Base-by-base conservation (phyloP, 306 rosid species). In the Boehmeria nivea region DNA sequence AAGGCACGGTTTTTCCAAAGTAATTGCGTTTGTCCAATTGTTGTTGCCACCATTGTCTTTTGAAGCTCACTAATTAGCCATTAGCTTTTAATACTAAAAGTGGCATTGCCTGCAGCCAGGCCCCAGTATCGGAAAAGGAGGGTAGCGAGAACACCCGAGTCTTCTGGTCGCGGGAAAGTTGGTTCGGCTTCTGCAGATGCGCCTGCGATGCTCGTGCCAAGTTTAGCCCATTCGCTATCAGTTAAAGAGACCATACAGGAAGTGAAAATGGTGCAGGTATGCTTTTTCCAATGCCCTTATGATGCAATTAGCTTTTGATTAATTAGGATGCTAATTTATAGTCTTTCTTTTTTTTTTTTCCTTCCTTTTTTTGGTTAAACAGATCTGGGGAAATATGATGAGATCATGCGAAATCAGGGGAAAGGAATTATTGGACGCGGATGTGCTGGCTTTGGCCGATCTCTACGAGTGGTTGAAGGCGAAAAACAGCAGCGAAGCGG, bases 241-340 rank as follows among this genome's bases (percentile, higher is more conserved):
- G 88, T 88, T 51, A 74, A 73, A 69, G 90, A 73, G 54, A 62
- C 87, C 66, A 88, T 88, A 69, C 94, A 84, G 51, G 90, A 88
- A 76, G 94, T 84, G 21, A 88, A 84, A 80, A 69, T 88, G 83
- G 94, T 88, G 26, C 96, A 88, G 87, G 94, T 84, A 67, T 36
- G 70, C 22, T 21, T 6, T 51, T 36, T 43, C 46, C 34, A 9
- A 3, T 39, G 42, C 33, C 28, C 37, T 8, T 6, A 7, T 0
- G 17, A 50, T 16, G 8, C 50, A 1, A 18, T 17, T 18, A 44
- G 48, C 27, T 3, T 14, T 21, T 22, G 31, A 23, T 48, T 48
- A n/a, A 46, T n/a, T n/a, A n/a, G n/a, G n/a, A n/a, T n/a, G n/a
- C n/a, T n/a, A n/a, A n/a, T n/a, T n/a, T n/a, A n/a, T n/a, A n/a